Base-by-base conservation (phyloP, 192 early-diverging fungal species). In the Coemansia aciculifera region DNA sequence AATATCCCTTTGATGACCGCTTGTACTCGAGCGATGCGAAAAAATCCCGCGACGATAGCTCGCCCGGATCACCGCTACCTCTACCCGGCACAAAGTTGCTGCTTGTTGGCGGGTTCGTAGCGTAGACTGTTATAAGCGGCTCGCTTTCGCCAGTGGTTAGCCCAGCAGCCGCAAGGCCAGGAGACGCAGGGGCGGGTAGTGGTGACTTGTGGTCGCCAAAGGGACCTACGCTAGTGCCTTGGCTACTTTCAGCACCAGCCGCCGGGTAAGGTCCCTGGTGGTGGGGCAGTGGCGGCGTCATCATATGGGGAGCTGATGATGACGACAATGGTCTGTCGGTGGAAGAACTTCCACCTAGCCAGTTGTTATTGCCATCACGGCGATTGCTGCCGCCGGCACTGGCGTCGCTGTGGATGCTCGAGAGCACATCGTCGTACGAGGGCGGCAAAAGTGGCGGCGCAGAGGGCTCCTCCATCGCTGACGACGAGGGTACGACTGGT, bases 351-450 rank as follows among this genome's bases (percentile, higher is more conserved):
- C 44, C 44, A 15, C 51, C 51, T 27, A 27, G 24, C 51, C 51
- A 54, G 51, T 11, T 29, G 59, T 5, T 13, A 24, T 60, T 60
- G 17, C 17, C 34, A 39, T 10, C 24, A 62, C 12, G 36, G 11
- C 24, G 19, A n/a, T 37, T 62, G 61, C 19, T 23, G 61, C 39
- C 39, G 0, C 61, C 39, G 3, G 38, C 61, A 31, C 32, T 36
- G 31, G 56, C 56, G 12, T 67, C 74, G 24, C 19, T 43, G 51
- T 70, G 67, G 6, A 66, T 48, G 43, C 64, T 52, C 5, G 59
- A 65, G 7, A 77, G 42, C 27, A 68, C 74, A 32, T 82, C 79
- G 66, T 82, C 79, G 59, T 82, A 82, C 0, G 79, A 77, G 9
- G 79, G 79, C 34, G 73, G 73, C 10, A 68, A 63, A 3, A 65